Conservation (phyloP, 1,284 basidiomycete species). For the Malassezia sp. region DNA sequence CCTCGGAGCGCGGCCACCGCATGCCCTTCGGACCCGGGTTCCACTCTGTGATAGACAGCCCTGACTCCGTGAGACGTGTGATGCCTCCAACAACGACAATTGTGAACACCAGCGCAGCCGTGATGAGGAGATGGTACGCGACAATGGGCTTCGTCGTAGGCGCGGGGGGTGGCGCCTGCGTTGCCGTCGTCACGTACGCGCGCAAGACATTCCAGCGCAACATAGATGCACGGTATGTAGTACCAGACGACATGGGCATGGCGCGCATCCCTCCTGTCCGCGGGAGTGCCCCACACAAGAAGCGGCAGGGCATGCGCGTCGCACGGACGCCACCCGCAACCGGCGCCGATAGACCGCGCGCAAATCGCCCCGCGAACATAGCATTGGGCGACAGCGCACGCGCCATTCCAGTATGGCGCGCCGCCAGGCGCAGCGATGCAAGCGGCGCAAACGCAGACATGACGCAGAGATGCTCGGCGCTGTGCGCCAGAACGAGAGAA, state of each 20-base stretch:
- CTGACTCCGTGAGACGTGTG: conserved; percentile 92
- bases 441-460: no score
- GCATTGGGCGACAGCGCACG: no score
- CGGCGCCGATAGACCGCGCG: not conserved
- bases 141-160: conserved; percentile 59
- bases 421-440: no score
- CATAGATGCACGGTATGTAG: no score
- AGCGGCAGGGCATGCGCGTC: no score
- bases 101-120: conserved; percentile 71
- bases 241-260: no score
- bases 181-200: not conserved
- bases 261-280: no score
- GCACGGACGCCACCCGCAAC: no score
- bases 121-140: conserved; percentile 65
- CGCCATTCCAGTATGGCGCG: no score
- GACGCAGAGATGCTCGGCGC: no score
- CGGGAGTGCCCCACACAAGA: no score
- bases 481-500: no score
- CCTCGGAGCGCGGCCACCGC: conserved; percentile 64
- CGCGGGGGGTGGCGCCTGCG: not conserved
- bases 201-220: not conserved
- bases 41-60: conserved; percentile 97
- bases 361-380: not conserved
- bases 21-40: conserved; percentile 73
- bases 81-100: conserved; percentile 93